phyloP scores from a whole-genome alignment of 2,329 filamentous ascomycete genomes.

The Emmonsia crescens region DNA sequence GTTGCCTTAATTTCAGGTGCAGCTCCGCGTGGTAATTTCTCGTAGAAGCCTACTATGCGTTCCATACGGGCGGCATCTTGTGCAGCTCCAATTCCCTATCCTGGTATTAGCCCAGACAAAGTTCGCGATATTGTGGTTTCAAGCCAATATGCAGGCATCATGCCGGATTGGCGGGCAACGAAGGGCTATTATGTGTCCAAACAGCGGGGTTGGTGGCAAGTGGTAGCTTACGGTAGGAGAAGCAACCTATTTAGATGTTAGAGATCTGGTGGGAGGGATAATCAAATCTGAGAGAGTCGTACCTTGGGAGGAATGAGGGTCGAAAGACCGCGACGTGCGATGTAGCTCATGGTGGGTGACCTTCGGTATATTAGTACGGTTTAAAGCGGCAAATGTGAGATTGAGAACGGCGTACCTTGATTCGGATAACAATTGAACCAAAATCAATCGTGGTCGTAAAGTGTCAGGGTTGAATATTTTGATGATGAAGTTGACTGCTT shows the following conservation, averaged over 20 bases:
- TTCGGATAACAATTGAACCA: constrained; percentile 23
- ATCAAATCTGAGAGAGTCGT: constrained; percentile 22
- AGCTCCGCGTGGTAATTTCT: constrained; percentile 87
- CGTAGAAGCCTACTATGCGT: constrained; percentile 96
- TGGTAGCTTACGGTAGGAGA: constrained; percentile 63
- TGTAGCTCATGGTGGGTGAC: constrained; percentile 72
- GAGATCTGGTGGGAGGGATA: constrained; percentile 17
- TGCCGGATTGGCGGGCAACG: background rate
- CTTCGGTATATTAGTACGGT: constrained; percentile 14
- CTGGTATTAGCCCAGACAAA: background rate
- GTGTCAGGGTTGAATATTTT: constrained; percentile 9
- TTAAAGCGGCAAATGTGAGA: background rate
- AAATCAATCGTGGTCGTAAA: constrained; percentile 24
- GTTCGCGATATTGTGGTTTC: background rate
- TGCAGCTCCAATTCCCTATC: constrained; percentile 80
- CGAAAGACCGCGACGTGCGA: constrained; percentile 82
- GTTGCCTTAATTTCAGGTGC: constrained; percentile 73
- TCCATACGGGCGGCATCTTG: constrained; percentile 97
- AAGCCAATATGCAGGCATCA: background rate
- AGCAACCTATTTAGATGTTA: constrained; percentile 53
- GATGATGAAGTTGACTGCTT: constrained; percentile 1
- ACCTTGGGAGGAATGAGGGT: constrained; percentile 99
- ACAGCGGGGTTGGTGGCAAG: background rate
- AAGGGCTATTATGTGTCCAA: constrained; percentile 1
- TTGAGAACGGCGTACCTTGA: constrained; percentile 18